These are phyloP conservation scores for Pelargonium australe DNA, from an alignment of 441 rosid genomes.

Conservation along the genomic window DNA sequence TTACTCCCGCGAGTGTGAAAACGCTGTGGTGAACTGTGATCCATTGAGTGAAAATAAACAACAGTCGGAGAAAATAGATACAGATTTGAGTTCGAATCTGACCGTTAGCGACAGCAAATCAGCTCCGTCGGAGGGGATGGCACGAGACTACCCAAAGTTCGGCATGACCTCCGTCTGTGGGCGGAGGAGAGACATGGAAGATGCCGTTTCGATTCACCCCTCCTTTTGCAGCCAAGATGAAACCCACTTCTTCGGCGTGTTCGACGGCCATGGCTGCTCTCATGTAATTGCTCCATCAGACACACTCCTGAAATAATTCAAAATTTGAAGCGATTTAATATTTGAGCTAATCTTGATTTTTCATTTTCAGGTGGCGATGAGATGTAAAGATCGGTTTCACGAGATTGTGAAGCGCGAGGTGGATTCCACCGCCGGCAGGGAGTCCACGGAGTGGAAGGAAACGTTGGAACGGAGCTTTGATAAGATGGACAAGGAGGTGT, in stretches of 20 bases:
- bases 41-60: neutral
- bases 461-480: constrained; percentile 51
- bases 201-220: constrained; percentile 61
- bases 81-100: neutral
- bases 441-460: constrained; percentile 48
- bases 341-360: neutral
- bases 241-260: constrained; percentile 62
- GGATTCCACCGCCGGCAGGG: constrained; percentile 12
- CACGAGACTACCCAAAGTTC: constrained; percentile 31
- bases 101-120: constrained; percentile 5
- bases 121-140: constrained; percentile 7
- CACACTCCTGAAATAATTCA: neutral
- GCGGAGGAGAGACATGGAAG: constrained; percentile 84
- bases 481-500: constrained; percentile 68
- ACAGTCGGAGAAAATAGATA: neutral
- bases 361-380: constrained; percentile 58
- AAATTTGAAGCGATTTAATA: neutral
- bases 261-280: constrained; percentile 96
- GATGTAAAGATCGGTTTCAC: constrained; percentile 70
- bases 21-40: constrained; percentile 20
- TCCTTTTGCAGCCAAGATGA: constrained; percentile 25
- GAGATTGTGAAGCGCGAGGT: constrained; percentile 55
- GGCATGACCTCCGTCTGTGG: constrained; percentile 89
- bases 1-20: constrained; percentile 19
- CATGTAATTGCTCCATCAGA: constrained; percentile 38